phyloP scores from a whole-genome alignment of 140 eudicot species.

The Anethum foeniculum region DNA sequence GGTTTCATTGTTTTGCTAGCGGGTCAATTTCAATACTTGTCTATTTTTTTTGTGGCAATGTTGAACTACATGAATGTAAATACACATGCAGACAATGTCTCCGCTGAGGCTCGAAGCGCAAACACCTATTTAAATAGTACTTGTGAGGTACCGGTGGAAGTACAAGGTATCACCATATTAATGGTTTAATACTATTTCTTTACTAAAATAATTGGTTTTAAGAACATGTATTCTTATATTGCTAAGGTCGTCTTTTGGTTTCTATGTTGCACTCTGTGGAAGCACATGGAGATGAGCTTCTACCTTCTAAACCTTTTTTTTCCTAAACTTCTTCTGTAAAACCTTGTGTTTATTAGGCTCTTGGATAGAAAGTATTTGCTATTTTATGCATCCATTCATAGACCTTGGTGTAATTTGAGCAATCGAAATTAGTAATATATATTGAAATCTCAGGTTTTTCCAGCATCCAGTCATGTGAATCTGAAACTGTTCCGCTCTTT shows the following conservation, averaged over 20 bases:
- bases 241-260: not conserved
- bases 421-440: not conserved
- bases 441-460: conserved; percentile 29
- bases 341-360: not conserved
- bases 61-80: not conserved
- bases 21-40: not conserved
- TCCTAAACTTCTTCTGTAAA: not conserved
- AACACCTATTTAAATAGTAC: not conserved
- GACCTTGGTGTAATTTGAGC: not conserved
- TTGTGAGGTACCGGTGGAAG: not conserved
- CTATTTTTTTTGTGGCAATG: not conserved
- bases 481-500: conserved; percentile 39
- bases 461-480: conserved; percentile 23
- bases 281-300: not conserved
- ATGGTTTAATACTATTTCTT: not conserved
- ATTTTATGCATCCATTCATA: not conserved
- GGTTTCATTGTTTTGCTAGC: not conserved
- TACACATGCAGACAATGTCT: not conserved
- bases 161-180: not conserved
- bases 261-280: not conserved
- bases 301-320: not conserved
- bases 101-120: not conserved
- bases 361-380: not conserved
- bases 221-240: not conserved
- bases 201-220: not conserved